These are phyloP conservation scores for Miamiensis avidus DNA, from an alignment of 169 alveolate genomes.

Conservation along the genomic window DNA sequence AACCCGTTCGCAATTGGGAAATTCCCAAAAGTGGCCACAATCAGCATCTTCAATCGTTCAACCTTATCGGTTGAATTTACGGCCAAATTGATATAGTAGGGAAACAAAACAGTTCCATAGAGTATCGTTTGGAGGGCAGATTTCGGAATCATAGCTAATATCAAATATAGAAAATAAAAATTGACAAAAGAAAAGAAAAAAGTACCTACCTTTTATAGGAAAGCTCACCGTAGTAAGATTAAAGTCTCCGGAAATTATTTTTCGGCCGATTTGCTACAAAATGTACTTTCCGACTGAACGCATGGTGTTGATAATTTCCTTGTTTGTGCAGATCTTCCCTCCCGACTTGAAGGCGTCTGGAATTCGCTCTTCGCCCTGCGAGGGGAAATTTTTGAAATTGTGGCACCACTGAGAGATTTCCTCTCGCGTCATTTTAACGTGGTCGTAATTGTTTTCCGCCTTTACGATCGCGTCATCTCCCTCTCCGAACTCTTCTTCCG, in stretches of 20 bases:
- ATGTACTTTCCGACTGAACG: slow-evolving; percentile 67
- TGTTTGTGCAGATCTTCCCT: slow-evolving; percentile 57
- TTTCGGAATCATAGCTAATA: slow-evolving; percentile 58
- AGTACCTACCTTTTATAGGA: slow-evolving; percentile 58
- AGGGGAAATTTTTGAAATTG: slow-evolving; percentile 7
- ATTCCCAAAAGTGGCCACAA: slow-evolving; percentile 52
- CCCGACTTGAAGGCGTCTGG: slow-evolving; percentile 61
- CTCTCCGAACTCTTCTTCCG: slow-evolving; percentile 19
- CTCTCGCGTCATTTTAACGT: neutral
- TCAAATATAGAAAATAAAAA: neutral
- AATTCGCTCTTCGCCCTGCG: slow-evolving; percentile 59
- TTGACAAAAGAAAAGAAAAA: too few relatives aligned
- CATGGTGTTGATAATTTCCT: slow-evolving; percentile 35
- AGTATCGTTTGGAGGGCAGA: slow-evolving; percentile 47
- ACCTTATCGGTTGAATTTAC: slow-evolving; percentile 47
- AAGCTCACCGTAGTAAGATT: slow-evolving; percentile 64
- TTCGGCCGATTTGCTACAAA: slow-evolving; percentile 61
- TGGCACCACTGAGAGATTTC: neutral
- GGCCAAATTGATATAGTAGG: slow-evolving; percentile 60
- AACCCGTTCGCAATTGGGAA: slow-evolving; percentile 40
- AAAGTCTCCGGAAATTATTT: slow-evolving; percentile 67
- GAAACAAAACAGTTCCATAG: slow-evolving; percentile 39
- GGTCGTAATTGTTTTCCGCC: neutral
- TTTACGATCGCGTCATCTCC: slow-evolving; percentile 4
- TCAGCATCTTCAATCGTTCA: slow-evolving; percentile 65